Base-by-base conservation (phyloP, 805 yeast species). In the Clavispora santaluciae region DNA sequence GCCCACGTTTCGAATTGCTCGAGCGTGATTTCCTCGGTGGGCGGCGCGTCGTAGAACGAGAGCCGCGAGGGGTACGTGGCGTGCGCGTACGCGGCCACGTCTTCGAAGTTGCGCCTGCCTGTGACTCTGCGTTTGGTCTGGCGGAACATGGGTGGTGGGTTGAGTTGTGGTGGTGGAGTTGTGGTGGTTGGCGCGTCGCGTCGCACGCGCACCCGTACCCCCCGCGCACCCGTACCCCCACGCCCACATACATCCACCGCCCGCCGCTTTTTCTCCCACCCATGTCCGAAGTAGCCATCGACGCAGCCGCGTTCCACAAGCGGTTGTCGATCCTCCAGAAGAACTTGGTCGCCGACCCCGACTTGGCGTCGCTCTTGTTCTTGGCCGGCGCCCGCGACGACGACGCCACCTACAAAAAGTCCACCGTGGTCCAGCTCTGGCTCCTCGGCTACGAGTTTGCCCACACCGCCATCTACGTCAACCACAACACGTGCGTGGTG, bases 1-100 rank as follows among this genome's bases (percentile, higher is more conserved):
- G 98, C 98, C 96, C 97, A 93, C 4, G 74, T 72, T 64, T 93
- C 99, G 62, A 93, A 93, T 54, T 93, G 86, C 48, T 90, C 97
- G 13, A 93, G 63, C 0, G 97, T 87, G 53, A 93, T 81, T 61
- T 93, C 98, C 11, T 82, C 80, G 23, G 73, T 64, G 0, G 98
- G 98, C 9, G 95, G 93, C 5, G 67, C 48, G 20, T 70, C 76
- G 63, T 93, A 93, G 54, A 91, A 78, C 16, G 87, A 79, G 37
- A 93, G 67, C 38, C 95, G 71, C 26, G 77, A 67, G 9, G 79
- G 75, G 57, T 83, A 80, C 34, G 61, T 57, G 29, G 58, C 63
- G 8, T 57, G 46, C 18, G 59, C 57, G 49, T 44, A 61, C 15
- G 57, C 55, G 12, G 54, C 51, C 8, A 51, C 54, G 41, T 42